Base-by-base conservation (phyloP, 495 filamentous ascomycete species). In the Letharia columbiana region DNA sequence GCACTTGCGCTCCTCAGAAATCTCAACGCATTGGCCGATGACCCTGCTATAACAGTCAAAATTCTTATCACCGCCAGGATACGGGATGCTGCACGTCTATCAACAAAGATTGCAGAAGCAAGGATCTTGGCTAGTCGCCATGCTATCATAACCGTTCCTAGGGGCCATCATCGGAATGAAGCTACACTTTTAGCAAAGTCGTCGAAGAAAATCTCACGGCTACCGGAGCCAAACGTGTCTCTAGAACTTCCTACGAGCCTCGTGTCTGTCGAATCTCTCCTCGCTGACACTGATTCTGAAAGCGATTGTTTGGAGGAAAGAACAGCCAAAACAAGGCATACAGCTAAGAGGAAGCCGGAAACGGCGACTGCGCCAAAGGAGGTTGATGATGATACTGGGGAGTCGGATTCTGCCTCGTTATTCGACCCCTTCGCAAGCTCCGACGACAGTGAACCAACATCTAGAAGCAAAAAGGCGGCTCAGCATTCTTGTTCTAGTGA, bases 51-150 rank as follows among this genome's bases (percentile, higher is more conserved):
- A 31, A 63, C 63, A 20, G 64, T 66, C 44, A 69, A 69, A 44
- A 58, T 69, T 1, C 31, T 69, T 33, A 56, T 69, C 45, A 66
- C 67, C n/a, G 64, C 63, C 44, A 60, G 64, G 35, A 20, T 66
- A 62, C 59, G 49, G 42, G 63, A 59, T 4, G 15, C 42, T 10
- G 23, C 35, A 31, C 57, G 20, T 18, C 56, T 65, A 8, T 65
- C 57, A n/a, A 60, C 45, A 1, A 47, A 61, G 28, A 60, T 50
- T 39, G 35, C 61, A 18, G 62, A 68, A 5, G 31, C 41, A 12
- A 58, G 12, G 17, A 42, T 65, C 18, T 45, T 63, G 17, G 41
- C 63, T 45, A 49, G 59, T 40, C 42, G 45, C 28, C 61, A 68
- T 33, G 20, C 67, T n/a, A 58, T 68, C 1, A 61, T 68, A 39